Evolutionary conservation across 805 yeast species (phyloP).

Genomic region (Scheffersomyces lignosus): DNA sequence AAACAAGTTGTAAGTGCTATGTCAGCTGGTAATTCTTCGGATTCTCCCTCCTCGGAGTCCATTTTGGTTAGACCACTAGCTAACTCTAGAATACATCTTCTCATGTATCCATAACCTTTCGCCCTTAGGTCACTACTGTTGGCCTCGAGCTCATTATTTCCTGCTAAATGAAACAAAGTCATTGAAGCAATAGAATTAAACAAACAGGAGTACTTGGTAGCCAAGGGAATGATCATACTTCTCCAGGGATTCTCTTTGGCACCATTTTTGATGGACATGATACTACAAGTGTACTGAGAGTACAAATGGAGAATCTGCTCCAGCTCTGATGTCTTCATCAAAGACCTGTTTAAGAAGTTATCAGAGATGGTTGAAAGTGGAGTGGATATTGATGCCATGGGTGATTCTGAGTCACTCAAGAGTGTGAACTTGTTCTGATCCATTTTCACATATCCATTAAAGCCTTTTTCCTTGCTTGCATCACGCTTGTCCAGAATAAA

Average conservation of each 20-base stretch:
- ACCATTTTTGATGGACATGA: conserved; percentile 65
- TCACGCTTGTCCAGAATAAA: no score
- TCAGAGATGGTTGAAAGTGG: conserved; percentile 3
- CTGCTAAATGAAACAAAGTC: conserved; percentile 59
- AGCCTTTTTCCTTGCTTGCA: no score
- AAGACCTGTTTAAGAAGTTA: conserved; percentile 9
- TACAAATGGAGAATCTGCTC: conserved; percentile 37
- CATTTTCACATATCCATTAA: neutral
- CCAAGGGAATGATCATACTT: conserved; percentile 54
- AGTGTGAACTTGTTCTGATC: no score
- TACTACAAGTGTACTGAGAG: conserved; percentile 37
- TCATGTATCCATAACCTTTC: conserved; percentile 59
- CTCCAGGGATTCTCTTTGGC: conserved; percentile 71
- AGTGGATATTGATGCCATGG: conserved; percentile 1
- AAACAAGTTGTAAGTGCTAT: conserved; percentile 67
- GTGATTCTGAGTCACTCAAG: neutral
- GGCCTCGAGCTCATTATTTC: conserved; percentile 37
- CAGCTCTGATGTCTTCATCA: conserved; percentile 29
- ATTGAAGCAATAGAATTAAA: conserved; percentile 65
- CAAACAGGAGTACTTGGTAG: conserved; percentile 54
- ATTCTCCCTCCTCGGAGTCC: conserved; percentile 16
- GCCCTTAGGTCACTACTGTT: conserved; percentile 46
- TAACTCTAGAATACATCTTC: conserved; percentile 55
- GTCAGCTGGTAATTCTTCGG: conserved; percentile 50
- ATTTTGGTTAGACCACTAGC: conserved; percentile 51